Base-by-base conservation (phyloP, 2,329 filamentous ascomycete genomes). In the Cadophora sp. region DNA sequence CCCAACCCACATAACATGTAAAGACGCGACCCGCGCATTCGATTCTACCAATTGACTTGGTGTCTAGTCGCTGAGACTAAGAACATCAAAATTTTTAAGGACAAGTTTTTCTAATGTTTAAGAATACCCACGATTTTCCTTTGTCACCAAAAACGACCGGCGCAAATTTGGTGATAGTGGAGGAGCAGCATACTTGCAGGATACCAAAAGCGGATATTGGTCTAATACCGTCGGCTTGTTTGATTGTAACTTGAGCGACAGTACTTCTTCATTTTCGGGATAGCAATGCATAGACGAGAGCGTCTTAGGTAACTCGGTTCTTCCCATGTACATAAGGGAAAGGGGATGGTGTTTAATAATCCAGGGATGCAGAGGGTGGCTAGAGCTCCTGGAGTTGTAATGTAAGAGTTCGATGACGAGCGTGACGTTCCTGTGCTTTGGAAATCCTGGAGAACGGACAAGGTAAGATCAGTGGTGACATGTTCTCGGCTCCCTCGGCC, bases 71-170 rank as follows among this genome's bases (percentile, higher is more conserved):
- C 26, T 16, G 34, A 11, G 12, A 26, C 53, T 37, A 37, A 16
- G 12, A 26, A 37, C 50, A 48, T 29, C 51, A 51, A 24, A 24
- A 19, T 12, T 64, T n/a, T 64, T 22, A 43, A 59, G 22, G 26
- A 58, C 12, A 64, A 40, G 24, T 11, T 37, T 56, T 50, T 56
- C 29, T 62, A 48, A 67, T 48, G 34, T 58, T 62, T 7, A 64
- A 68, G 55, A 60, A 65, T 68, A 68, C 67, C 67, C 67, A 68
- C 59, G 62, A 65, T 50, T 68, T 65, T 66, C 46, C 37, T 68
- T 68, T 59, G 50, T 64, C 22, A 59, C 34, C 31, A 37, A 59
- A 59, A 59, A 59, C 56, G 56, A 59, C 31, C 37, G 34, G 56
- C 34, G 56, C 56, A 9, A 40, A 19, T 40, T 40, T 12, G n/a